Percentiles rank a stretch among this genome's conserved stretches.
phyloP scores from a whole-genome alignment of 2,329 filamentous ascomycete genomes.

The Beauveria pseudobassiana region DNA sequence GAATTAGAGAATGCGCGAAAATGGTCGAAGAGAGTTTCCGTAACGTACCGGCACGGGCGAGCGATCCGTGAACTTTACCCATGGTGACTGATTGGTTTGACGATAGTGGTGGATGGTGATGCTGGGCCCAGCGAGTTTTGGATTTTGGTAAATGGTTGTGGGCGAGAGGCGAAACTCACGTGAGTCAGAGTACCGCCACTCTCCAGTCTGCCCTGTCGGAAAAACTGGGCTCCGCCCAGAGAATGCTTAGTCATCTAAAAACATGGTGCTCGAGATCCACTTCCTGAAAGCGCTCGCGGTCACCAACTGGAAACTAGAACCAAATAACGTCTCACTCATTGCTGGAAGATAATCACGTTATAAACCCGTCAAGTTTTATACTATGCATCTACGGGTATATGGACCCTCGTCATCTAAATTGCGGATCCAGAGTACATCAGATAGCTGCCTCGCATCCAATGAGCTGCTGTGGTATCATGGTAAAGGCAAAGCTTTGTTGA shows the following conservation, averaged over 20 bases:
- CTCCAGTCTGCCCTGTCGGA: constrained; percentile 10
- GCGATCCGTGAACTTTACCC: constrained; percentile 91
- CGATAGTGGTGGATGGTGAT: constrained; percentile 29
- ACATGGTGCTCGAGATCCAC: background rate
- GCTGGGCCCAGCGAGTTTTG: constrained; percentile 23
- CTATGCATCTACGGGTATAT: no score
- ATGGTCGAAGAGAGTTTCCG: constrained; percentile 12
- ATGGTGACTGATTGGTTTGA: constrained; percentile 49
- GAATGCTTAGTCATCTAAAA: background rate
- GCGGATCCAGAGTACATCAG: background rate
- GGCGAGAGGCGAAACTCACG: constrained; percentile 28
- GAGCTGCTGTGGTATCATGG: background rate
- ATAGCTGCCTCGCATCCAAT: background rate
- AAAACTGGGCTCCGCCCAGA: background rate
- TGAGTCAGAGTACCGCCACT: constrained; percentile 20
- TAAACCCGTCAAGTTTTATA: no score
- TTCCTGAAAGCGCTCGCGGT: background rate
- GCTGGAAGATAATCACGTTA: background rate
- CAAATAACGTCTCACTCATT: background rate
- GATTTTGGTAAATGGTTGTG: constrained; percentile 33
- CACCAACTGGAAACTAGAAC: no score
- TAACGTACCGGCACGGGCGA: constrained; percentile 66
- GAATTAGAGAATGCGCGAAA: constrained; percentile 33
- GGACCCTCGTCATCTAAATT: no score
- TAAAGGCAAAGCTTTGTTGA: background rate